These are phyloP conservation scores for Lepidium campestre DNA, from an alignment of 441 rosid genomes.

Conservation along the genomic window DNA sequence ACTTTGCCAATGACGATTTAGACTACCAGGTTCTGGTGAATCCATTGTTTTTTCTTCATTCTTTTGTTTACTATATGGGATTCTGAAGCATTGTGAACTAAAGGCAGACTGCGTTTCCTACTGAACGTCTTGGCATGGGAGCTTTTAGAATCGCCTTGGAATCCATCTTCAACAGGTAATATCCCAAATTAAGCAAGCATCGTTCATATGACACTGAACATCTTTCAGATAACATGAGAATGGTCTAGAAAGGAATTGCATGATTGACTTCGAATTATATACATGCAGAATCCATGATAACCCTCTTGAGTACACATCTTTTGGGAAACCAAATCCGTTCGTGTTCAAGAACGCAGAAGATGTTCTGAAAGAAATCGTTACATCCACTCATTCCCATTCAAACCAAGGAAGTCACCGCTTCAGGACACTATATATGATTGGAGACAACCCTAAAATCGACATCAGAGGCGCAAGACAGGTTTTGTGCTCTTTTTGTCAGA, in stretches of 20 bases:
- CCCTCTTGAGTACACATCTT: constrained; percentile 47
- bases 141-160: constrained; percentile 84
- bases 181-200: background rate
- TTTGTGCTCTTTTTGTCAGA: constrained; percentile 13
- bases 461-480: constrained; percentile 70
- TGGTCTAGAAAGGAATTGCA: background rate
- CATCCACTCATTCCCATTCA: constrained; percentile 22
- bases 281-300: constrained; percentile 50
- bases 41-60: background rate
- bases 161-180: constrained; percentile 69
- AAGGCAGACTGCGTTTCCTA: constrained; percentile 73
- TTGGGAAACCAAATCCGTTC: constrained; percentile 79
- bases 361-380: constrained; percentile 41
- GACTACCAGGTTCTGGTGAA: constrained; percentile 58
- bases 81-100: constrained; percentile 35
- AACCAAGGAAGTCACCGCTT: constrained; percentile 33
- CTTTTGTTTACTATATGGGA: background rate
- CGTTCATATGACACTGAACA: constrained; percentile 1
- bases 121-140: constrained; percentile 87
- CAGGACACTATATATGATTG: constrained; percentile 66
- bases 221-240: background rate
- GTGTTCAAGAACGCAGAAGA: constrained; percentile 67
- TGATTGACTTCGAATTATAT: background rate
- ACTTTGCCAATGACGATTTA: constrained; percentile 81
- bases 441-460: constrained; percentile 81